A percentile compares a stretch with the other conserved stretches of the same genome.
phyloP scores from a whole-genome alignment of 148 eudicot species.

The Rhododendron williamsianum region DNA sequence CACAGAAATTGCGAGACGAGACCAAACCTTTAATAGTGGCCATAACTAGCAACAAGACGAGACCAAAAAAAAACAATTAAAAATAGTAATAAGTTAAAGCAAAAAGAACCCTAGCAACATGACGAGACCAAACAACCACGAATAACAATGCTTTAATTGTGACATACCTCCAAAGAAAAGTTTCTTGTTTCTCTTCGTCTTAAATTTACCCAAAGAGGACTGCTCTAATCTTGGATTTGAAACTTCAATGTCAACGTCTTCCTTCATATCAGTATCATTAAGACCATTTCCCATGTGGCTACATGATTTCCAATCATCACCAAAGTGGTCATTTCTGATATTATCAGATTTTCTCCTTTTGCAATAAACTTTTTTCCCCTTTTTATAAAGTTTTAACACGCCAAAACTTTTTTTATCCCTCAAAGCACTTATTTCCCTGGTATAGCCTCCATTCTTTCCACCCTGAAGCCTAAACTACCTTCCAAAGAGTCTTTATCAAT shows the following conservation, averaged over 20 bases:
- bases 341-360: constrained; percentile 39
- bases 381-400: constrained; percentile 19
- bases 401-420: constrained; percentile 22
- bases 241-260: constrained; percentile 37
- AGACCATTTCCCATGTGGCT: constrained; percentile 74
- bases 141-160: background rate
- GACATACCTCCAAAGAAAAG: constrained; percentile 58
- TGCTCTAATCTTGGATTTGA: constrained; percentile 33
- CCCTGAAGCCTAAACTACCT: constrained; percentile 61
- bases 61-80: background rate
- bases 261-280: constrained; percentile 31
- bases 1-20: background rate
- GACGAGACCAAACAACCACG: background rate
- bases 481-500: constrained; percentile 57
- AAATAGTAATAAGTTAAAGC: background rate
- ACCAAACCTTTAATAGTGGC: background rate
- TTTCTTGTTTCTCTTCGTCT: constrained; percentile 69
- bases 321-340: constrained; percentile 32
- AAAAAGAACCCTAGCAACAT: background rate
- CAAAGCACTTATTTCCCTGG: constrained; percentile 23
- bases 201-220: constrained; percentile 25
- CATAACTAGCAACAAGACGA: background rate
- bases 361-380: constrained; percentile 35
- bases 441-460: constrained; percentile 49
- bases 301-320: constrained; percentile 70